Evolutionary conservation across 2,329 filamentous ascomycete genomes (phyloP), one percentile per base, ranked within the genome.

Genomic region (Corynespora cassiicola): DNA sequence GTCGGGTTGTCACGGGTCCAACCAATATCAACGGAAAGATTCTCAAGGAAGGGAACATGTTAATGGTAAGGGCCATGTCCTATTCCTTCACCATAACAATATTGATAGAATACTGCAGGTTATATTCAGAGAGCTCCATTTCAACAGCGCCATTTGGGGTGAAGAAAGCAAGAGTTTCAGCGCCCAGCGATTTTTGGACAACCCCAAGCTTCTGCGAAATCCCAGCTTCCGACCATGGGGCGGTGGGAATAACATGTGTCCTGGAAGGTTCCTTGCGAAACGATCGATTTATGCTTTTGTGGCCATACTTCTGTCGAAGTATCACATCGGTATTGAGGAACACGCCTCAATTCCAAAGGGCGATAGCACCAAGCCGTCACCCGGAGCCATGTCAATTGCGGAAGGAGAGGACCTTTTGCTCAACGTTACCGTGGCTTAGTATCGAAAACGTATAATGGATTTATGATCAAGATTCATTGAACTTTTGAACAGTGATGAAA

Each of bases 231-330:
- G 45, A 9, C 50, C 50, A 10, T 54, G 20, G 14, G 47, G 50
- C 14, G 50, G 50, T 7, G 50, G 50, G 3, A 18, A 37, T 22
- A 44, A 35, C 15, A 30, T 48, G 3, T 54, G 50, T 39, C 50
- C 50, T 6, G 50, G 47, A 6, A 31, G 47, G 6, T 23, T 42
- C 19, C 14, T 54, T 2, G 47, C 50, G 1, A 22, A 27, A 14
- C 17, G 36, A 14, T 31, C 40, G 3, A 15, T 37, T 7, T 23
- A 24, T 7, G 20, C 17, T 26, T 38, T 39, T 19, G 31, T 49
- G 3, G 45, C 45, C 16, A 17, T 37, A 7, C 10, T 45, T 12
- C 14, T 49, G 3, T 11, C 16, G 1, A 31, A 27, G 4, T 45
- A 38, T 22, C 30, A 45, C 12, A 25, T 45, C 11, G 28, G 4